A percentile compares a stretch with the other conserved stretches of the same genome.
Evolutionary conservation across 441 rosid genomes (phyloP).

Genomic region (Populus hybrid): DNA sequence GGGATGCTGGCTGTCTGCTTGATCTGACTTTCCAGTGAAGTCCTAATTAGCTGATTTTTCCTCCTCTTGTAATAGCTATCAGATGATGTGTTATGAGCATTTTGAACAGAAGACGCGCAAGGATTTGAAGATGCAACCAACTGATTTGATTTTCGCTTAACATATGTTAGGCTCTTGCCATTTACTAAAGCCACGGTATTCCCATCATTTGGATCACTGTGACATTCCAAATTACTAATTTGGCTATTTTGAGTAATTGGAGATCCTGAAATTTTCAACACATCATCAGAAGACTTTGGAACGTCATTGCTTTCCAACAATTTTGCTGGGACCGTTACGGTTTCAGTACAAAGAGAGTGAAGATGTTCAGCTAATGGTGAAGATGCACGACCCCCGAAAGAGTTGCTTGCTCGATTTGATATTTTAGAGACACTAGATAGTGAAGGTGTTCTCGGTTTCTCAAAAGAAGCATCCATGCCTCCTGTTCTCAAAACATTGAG

Average conservation of each 20-base stretch:
- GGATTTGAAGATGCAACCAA: conserved; percentile 69
- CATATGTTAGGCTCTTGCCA: conserved; percentile 34
- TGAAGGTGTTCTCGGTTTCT: conserved; percentile 50
- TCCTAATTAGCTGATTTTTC: conserved; percentile 82
- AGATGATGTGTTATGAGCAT: conserved; percentile 39
- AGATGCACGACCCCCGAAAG: conserved; percentile 35
- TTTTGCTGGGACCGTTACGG: conserved; percentile 32
- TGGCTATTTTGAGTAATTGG: conserved; percentile 32
- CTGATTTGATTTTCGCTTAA: conserved; percentile 83
- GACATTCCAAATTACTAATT: conserved; percentile 35
- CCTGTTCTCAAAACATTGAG: conserved; percentile 27
- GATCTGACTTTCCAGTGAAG: conserved; percentile 42
- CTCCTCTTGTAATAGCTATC: conserved; percentile 84
- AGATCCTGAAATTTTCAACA: conserved; percentile 36
- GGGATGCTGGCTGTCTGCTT: conserved; percentile 29
- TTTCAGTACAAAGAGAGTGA: conserved; percentile 36
- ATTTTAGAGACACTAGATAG: conserved; percentile 28
- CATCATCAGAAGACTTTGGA: conserved; percentile 40
- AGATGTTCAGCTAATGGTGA: conserved; percentile 42
- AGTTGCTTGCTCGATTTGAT: conserved; percentile 29
- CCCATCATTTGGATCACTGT: conserved; percentile 39
- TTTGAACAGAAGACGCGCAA: conserved; percentile 24
- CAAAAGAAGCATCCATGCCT: conserved; percentile 33
- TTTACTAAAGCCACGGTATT: conserved; percentile 16
- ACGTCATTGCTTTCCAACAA: conserved; percentile 37